Conservation (phyloP, 768 basidiomycete species). For the Phallus indusiatus region DNA sequence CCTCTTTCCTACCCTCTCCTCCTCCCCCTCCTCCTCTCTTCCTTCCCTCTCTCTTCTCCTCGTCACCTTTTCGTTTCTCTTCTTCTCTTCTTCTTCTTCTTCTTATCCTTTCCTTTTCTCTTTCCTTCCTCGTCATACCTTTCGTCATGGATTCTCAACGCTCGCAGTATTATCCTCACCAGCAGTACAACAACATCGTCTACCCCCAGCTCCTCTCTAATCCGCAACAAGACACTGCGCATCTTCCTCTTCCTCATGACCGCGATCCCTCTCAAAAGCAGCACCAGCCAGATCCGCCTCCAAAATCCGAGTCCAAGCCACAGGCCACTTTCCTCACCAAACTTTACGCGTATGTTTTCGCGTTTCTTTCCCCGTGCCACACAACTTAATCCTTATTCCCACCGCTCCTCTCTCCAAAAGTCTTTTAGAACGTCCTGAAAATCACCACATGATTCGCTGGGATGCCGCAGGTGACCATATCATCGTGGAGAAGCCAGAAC, state of each 20-base stretch:
- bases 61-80: constrained; percentile 18
- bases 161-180: constrained; percentile 18
- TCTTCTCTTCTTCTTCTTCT: constrained; percentile 17
- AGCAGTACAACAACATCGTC: constrained; percentile 26
- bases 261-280: constrained; percentile 32
- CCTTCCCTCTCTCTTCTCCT: constrained; percentile 28
- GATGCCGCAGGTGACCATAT: constrained; percentile 89
- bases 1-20: constrained; percentile 19
- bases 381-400: constrained; percentile 2
- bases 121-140: too few species aligned
- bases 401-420: constrained; percentile 29
- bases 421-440: constrained; percentile 82
- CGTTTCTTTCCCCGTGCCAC: neutral
- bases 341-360: constrained; percentile 76
- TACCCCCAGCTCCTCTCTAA: constrained; percentile 18
- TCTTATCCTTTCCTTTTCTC: constrained; percentile 9
- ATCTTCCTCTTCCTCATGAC: neutral
- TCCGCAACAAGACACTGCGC: neutral
- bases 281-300: constrained; percentile 29
- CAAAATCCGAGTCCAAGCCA: constrained; percentile 69
- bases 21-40: constrained; percentile 13
- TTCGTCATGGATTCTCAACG: constrained; percentile 7
- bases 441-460: constrained; percentile 97
- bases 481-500: constrained; percentile 90
- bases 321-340: constrained; percentile 96